Evolutionary conservation across 352 stramenopile species (phyloP).

Genomic region (Globisporangium nunn): DNA sequence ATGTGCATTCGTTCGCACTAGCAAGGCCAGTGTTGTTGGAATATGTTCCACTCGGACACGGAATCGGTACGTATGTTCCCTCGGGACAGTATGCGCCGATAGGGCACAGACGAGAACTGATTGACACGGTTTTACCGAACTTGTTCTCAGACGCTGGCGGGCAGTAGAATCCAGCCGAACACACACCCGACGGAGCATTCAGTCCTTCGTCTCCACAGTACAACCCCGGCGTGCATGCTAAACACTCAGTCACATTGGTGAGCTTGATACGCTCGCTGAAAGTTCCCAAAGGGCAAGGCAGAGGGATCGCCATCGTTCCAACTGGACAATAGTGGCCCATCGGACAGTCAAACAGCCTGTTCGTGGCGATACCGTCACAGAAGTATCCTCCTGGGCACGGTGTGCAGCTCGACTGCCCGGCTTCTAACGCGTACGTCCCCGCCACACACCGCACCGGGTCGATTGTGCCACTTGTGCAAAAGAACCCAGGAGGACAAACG

Average conservation of each 20-base stretch:
- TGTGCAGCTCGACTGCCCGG: constrained; percentile 24
- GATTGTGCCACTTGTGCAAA: constrained; percentile 45
- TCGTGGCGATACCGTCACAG: constrained; percentile 46
- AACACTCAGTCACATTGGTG: constrained; percentile 31
- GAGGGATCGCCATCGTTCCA: constrained; percentile 26
- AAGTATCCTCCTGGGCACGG: constrained; percentile 58
- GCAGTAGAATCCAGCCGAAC: constrained; percentile 52
- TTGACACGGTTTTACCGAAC: constrained; percentile 30
- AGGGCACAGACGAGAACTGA: constrained; percentile 46
- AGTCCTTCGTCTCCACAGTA: constrained; percentile 31
- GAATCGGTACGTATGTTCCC: constrained; percentile 51
- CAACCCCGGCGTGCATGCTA: constrained; percentile 26
- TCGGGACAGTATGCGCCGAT: constrained; percentile 67
- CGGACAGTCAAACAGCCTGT: constrained; percentile 35
- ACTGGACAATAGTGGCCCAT: constrained; percentile 39
- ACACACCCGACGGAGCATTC: constrained; percentile 25
- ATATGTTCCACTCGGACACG: constrained; percentile 58
- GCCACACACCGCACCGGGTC: constrained; percentile 34
- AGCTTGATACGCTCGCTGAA: constrained; percentile 42
- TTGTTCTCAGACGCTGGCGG: constrained; percentile 27
- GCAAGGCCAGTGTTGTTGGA: constrained; percentile 40
- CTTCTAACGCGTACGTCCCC: constrained; percentile 26
- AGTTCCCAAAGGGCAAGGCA: constrained; percentile 61
- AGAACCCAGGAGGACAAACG: constrained; percentile 51
- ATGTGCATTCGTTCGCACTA: constrained; percentile 37